Conservation (phyloP, 139 green algal genomes). For the Chlorella sp. region DNA sequence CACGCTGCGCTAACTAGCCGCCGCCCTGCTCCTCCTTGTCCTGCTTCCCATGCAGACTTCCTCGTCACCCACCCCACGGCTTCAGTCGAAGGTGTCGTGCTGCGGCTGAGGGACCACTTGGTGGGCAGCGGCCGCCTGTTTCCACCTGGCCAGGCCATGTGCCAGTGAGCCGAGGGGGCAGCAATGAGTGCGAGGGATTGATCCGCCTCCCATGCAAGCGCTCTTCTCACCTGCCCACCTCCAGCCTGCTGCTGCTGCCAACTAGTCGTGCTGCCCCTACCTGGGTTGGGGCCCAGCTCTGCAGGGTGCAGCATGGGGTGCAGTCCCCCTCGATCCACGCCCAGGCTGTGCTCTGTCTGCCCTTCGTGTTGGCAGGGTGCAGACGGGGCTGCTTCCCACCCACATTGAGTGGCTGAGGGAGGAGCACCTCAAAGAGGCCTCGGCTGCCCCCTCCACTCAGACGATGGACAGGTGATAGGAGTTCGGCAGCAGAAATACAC, state of each 20-base stretch:
- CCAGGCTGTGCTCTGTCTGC: not conserved
- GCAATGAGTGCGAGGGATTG: not conserved
- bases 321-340: not conserved
- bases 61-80: slow-evolving; percentile 10
- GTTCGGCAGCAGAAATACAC: no score
- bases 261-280: not conserved
- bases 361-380: not conserved
- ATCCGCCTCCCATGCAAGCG: not conserved
- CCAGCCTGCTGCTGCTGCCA: not conserved
- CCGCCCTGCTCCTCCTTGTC: no score
- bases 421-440: not conserved
- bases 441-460: not conserved
- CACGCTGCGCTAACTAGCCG: no score
- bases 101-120: slow-evolving; percentile 27
- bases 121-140: slow-evolving; percentile 13
- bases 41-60: slow-evolving; percentile 1
- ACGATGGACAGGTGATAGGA: slow-evolving; percentile 11
- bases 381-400: slow-evolving; percentile 1
- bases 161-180: not conserved
- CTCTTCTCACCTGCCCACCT: not conserved
- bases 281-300: not conserved
- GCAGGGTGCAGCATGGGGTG: not conserved
- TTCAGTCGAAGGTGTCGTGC: slow-evolving; percentile 26
- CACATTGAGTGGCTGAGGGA: slow-evolving; percentile 19
- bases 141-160: slow-evolving; percentile 29